Evolutionary conservation across 1,284 basidiomycete genomes (phyloP), one percentile per base, ranked within the genome.

Genomic region (Ceratobasidium sp.): DNA sequence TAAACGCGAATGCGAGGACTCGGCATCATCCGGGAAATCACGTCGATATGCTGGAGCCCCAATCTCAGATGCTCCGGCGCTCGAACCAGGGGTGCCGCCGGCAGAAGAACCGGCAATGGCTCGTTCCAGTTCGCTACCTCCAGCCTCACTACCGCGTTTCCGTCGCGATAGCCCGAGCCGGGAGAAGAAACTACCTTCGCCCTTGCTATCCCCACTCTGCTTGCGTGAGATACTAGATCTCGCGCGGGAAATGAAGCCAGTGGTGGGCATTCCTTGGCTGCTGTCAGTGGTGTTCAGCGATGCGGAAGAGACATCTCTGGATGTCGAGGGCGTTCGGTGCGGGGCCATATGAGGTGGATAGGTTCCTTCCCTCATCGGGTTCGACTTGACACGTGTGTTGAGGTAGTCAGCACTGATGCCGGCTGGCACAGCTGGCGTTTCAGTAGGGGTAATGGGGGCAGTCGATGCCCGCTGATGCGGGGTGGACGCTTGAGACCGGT

Each of bases 31-130:
- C 5, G 67, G 56, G 16, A 59, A 39, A 33, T 69, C 67, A 44
- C 53, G 49, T 19, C 67, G 56, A 59, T 47, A 56, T 23, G 67
- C 52, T 30, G 39, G 57, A 9, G 36, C 56, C 11, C 67, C 52
- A 41, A 67, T 42, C 19, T 60, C 57, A 16, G 67, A 69, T 7
- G 49, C 67, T 8, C 56, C 67, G 33, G 47, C 19, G 25, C 56
- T 69, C 29, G 57, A 59, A 42, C 47, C 56, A 56, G 57, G 57
- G 56, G 67, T 69, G 16, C 67, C 67, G 50, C 67, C 57, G 56
- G 67, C 57, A 69, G 67, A 69, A 64, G 69, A 69, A 47, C 57
- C 54, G 6, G 50, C 59, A 8, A 56, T 53, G 14, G 58, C 59
- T 25, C 59, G 69, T 29, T 56, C 69, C 13, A 50, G n/a, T 25